These are phyloP conservation scores for Metschnikowia reukaufii DNA, from an alignment of 805 yeast species.

Conservation along the genomic window DNA sequence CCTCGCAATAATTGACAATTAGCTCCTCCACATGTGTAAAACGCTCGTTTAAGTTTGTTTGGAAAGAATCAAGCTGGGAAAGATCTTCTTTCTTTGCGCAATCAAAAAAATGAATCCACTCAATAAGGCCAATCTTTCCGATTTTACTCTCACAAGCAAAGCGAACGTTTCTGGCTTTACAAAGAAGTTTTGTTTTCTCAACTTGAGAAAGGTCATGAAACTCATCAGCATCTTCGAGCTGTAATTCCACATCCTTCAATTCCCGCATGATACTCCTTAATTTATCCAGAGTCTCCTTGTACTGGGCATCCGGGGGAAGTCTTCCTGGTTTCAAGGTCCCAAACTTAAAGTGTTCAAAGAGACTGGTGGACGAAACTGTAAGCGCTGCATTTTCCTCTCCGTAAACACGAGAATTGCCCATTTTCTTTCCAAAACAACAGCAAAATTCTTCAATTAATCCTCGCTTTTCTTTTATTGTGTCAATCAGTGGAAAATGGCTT, in stretches of 20 bases:
- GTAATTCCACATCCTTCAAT: not conserved
- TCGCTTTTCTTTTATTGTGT: not conserved
- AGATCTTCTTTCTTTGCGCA: not conserved
- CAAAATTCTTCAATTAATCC: not conserved
- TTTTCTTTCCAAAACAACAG: not conserved
- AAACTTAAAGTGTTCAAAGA: not conserved
- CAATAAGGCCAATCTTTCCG: not conserved
- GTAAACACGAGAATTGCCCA: too few species aligned
- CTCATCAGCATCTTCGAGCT: not conserved
- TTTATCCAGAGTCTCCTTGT: not conserved
- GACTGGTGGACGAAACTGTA: not conserved
- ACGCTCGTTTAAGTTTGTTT: not conserved
- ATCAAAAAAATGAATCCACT: not conserved
- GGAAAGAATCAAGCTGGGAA: not conserved
- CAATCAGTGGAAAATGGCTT: too few species aligned
- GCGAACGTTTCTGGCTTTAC: not conserved
- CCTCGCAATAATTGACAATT: not conserved
- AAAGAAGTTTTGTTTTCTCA: not conserved
- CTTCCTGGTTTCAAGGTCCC: not conserved
- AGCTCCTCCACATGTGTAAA: constrained; percentile 1
- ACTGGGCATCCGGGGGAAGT: not conserved
- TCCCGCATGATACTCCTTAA: not conserved
- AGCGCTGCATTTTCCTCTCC: not conserved
- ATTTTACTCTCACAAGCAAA: not conserved
- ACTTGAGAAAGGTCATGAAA: not conserved